phyloP scores from a whole-genome alignment of 2,329 filamentous ascomycete species.

The Trichoderma cornu-damae region DNA sequence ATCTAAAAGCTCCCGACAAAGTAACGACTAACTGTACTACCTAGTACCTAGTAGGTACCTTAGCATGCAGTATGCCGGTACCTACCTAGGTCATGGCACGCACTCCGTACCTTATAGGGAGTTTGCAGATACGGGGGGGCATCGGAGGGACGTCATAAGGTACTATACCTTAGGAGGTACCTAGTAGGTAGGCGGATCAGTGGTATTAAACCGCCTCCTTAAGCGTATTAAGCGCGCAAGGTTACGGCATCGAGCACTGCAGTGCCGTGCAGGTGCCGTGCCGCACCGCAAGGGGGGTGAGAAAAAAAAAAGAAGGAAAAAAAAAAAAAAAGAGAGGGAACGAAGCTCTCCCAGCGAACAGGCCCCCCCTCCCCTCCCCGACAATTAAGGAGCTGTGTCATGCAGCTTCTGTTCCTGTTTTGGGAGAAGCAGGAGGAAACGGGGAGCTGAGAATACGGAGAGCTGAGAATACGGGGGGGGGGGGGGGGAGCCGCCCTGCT shows the following conservation, averaged over 20 bases:
- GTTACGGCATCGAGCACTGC: constrained; percentile 10
- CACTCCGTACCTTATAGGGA: too few relatives aligned
- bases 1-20: neutral
- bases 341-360: constrained; percentile 1
- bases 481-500: neutral
- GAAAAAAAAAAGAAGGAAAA: neutral
- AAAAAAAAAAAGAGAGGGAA: neutral
- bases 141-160: constrained; percentile 5
- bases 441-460: neutral
- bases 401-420: neutral
- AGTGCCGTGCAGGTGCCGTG: constrained; percentile 10
- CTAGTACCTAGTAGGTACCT: too few relatives aligned
- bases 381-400: constrained; percentile 9
- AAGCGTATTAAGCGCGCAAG: constrained; percentile 8
- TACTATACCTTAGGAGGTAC: too few relatives aligned
- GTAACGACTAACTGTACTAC: neutral
- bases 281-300: neutral
- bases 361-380: too few relatives aligned
- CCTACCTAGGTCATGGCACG: too few relatives aligned
- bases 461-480: neutral
- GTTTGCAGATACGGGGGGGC: neutral
- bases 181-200: too few relatives aligned
- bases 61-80: too few relatives aligned
- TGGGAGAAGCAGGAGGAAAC: too few relatives aligned
- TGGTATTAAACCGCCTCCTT: neutral